A percentile compares a stretch with the other conserved stretches of the same genome.
phyloP scores from a whole-genome alignment of 805 yeast species.

The Ogataea minuta region DNA sequence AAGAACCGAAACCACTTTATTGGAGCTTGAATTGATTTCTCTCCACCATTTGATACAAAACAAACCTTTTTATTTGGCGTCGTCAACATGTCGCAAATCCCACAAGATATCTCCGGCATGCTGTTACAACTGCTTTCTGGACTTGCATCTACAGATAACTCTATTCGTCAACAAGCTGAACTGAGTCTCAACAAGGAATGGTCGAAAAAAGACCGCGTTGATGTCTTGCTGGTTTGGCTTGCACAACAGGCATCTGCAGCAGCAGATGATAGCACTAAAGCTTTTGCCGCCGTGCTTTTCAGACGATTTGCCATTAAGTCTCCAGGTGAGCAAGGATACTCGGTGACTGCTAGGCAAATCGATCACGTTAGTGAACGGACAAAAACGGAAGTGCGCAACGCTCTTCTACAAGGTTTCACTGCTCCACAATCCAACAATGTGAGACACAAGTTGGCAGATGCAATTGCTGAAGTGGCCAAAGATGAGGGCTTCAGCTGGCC shows the following conservation, averaged over 20 bases:
- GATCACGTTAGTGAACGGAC: slow-evolving; percentile 64
- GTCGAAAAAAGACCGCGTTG: slow-evolving; percentile 67
- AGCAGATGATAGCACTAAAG: slow-evolving; percentile 53
- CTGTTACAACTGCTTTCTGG: slow-evolving; percentile 59
- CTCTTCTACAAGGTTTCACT: slow-evolving; percentile 71
- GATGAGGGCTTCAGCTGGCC: slow-evolving; percentile 69
- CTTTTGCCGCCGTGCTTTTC: slow-evolving; percentile 84
- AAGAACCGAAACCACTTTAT: no score
- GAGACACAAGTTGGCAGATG: slow-evolving; percentile 91
- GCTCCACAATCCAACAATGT: slow-evolving; percentile 68
- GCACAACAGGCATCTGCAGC: slow-evolving; percentile 76
- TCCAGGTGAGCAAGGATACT: slow-evolving; percentile 60
- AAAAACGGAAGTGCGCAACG: slow-evolving; percentile 57
- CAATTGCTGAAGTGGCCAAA: slow-evolving; percentile 87
- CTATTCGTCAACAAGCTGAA: slow-evolving; percentile 74
- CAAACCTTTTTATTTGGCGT: slow-evolving; percentile 10
- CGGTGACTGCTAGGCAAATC: slow-evolving; percentile 73
- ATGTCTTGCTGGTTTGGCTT: slow-evolving; percentile 67
- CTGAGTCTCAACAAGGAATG: slow-evolving; percentile 68
- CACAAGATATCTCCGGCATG: slow-evolving; percentile 57
- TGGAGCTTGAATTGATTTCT: not conserved
- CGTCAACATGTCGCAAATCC: slow-evolving; percentile 44
- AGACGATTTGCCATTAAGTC: slow-evolving; percentile 81
- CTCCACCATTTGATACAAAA: slow-evolving; percentile 1
- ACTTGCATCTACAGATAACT: slow-evolving; percentile 77